phyloP scores from a whole-genome alignment of 345 rosid genomes.

The Hevea brasiliensis region DNA sequence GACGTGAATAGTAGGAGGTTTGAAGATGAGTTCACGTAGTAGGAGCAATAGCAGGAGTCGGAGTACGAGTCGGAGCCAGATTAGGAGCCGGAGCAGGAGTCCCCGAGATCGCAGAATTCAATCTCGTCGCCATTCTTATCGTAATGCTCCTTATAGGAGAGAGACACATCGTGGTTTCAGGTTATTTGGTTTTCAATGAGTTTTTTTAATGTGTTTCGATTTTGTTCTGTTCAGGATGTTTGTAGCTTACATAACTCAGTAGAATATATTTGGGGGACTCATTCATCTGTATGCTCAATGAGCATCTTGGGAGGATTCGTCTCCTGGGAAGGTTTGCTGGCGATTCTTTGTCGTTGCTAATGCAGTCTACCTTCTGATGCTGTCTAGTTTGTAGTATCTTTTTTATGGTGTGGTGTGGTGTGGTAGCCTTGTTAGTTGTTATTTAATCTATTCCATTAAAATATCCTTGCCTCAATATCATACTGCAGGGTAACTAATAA shows the following conservation, averaged over 20 bases:
- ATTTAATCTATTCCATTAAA: too few relatives aligned
- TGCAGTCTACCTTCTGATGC: neutral
- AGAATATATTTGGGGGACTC: neutral
- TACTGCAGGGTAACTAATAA: neutral
- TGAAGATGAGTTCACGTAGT: slow-evolving; percentile 37
- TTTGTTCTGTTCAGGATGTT: neutral
- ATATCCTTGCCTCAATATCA: neutral
- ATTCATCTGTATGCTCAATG: slow-evolving; percentile 1
- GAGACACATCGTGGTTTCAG: slow-evolving; percentile 39
- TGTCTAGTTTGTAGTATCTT: neutral
- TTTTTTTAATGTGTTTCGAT: neutral
- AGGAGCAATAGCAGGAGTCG: slow-evolving; percentile 30
- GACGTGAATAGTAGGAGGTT: slow-evolving; percentile 20
- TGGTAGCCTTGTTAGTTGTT: too few relatives aligned
- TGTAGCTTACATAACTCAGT: slow-evolving; percentile 1
- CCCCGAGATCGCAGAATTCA: slow-evolving; percentile 36
- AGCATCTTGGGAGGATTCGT: neutral
- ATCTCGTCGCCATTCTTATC: slow-evolving; percentile 31
- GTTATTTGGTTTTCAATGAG: slow-evolving; percentile 28
- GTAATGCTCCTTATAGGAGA: slow-evolving; percentile 30
- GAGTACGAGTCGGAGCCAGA: slow-evolving; percentile 17
- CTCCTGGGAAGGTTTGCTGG: neutral
- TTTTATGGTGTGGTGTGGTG: too few relatives aligned
- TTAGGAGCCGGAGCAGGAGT: slow-evolving; percentile 23
- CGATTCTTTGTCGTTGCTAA: neutral